These are phyloP conservation scores for Pythium aristosporum DNA, from an alignment of 352 stramenopile genomes.

Conservation along the genomic window DNA sequence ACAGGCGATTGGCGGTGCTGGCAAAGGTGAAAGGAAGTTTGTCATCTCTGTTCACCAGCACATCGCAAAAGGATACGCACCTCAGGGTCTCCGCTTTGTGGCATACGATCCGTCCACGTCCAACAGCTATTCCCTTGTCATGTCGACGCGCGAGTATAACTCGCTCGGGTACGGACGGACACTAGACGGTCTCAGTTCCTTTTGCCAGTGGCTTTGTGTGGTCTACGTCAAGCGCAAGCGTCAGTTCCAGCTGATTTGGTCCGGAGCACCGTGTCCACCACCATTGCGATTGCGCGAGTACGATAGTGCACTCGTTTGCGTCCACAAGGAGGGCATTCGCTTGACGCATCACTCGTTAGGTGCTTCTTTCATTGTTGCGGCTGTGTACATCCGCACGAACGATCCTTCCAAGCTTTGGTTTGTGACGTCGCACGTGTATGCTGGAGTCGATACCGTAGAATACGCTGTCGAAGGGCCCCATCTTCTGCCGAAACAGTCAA, in stretches of 20 bases:
- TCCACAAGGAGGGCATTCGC: constrained; percentile 62
- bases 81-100: constrained; percentile 49
- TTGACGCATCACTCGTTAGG: background rate
- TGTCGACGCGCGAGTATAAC: constrained; percentile 46
- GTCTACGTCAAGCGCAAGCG: constrained; percentile 54
- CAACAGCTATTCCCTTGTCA: constrained; percentile 31
- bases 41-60: constrained; percentile 42
- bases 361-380: constrained; percentile 24
- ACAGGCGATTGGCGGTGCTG: constrained; percentile 7
- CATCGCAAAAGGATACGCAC: constrained; percentile 42
- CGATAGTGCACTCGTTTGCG: constrained; percentile 44
- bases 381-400: constrained; percentile 40
- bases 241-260: constrained; percentile 59
- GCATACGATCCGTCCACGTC: constrained; percentile 55
- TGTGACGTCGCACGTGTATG: constrained; percentile 20
- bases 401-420: constrained; percentile 37
- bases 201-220: constrained; percentile 63
- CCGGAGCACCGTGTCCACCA: constrained; percentile 45
- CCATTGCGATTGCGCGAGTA: constrained; percentile 54
- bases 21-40: constrained; percentile 34
- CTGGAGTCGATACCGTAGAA: background rate
- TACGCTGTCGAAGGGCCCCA: constrained; percentile 18
- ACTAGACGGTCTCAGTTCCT: constrained; percentile 34
- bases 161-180: constrained; percentile 53
- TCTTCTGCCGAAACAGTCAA: constrained; percentile 30